Percentiles rank a stretch among this genome's conserved stretches.
These are phyloP conservation scores for Pezicula rhizophila DNA, from an alignment of 2,329 filamentous ascomycete species.

Conservation along the genomic window DNA sequence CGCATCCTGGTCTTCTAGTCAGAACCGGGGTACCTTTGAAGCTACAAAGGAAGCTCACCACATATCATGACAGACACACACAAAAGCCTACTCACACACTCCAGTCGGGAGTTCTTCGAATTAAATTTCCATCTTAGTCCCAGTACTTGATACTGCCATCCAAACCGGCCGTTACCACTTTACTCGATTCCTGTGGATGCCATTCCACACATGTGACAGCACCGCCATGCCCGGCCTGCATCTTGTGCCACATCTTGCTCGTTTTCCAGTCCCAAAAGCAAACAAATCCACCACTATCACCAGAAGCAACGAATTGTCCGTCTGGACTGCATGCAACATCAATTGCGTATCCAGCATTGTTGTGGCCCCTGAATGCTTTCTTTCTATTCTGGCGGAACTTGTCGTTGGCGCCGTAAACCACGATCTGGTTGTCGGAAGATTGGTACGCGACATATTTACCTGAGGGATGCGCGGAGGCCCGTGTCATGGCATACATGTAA, in stretches of 20 bases:
- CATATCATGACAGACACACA: no score
- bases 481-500: conserved; percentile 95
- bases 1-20: no score
- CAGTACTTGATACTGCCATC: conserved; percentile 88
- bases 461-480: conserved; percentile 75
- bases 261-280: conserved; percentile 99
- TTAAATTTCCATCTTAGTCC: conserved; percentile 53
- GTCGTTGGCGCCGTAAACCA: conserved; percentile 90
- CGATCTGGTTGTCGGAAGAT: conserved; percentile 89
- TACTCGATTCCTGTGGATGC: conserved; percentile 96
- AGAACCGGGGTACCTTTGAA: no score
- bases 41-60: no score
- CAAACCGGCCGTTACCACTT: conserved; percentile 83
- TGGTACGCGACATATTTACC: conserved; percentile 95
- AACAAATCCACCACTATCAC: conserved; percentile 82
- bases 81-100: no score
- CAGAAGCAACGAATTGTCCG: conserved; percentile 82
- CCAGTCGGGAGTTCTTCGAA: no score
- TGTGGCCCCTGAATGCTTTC: conserved; percentile 93
- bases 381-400: conserved; percentile 97
- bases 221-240: conserved; percentile 71
- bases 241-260: conserved; percentile 97
- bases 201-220: conserved; percentile 84
- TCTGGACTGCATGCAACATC: conserved; percentile 85
- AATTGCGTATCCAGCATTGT: conserved; percentile 89